Evolutionary conservation across 352 stramenopile species (phyloP), one percentile per base, ranked within the genome.

Genomic region (Blastocystis sp.): DNA sequence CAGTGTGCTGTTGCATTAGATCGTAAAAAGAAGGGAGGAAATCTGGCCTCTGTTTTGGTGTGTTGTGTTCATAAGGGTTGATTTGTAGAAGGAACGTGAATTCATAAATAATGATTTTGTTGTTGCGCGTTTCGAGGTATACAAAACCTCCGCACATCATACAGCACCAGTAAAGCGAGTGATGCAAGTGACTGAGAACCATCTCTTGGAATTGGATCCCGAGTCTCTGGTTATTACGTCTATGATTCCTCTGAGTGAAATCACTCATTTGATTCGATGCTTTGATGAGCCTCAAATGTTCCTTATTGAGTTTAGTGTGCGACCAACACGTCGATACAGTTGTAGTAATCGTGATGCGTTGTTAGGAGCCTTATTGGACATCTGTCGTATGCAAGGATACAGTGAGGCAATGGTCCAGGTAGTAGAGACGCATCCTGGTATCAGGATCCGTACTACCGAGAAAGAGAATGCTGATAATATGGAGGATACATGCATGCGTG

Each of bases 141-240:
- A 87, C 65, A 87, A 87, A 29, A 63, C 54, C 9, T 61, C 77
- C 1, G 43, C 77, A 19, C 77, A 29, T 42, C 77, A 87, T 29
- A 87, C 56, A 39, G 77, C 77, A 54, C 77, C 77, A 5, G 77
- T 87, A 27, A 87, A 87, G 65, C 77, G 77, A n/a, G 77, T 87
- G 2, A 87, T 87, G 77, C 77, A 87, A 54, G 27, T 87, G 19
- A 87, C 77, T 19, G 77, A 87, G 59, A 87, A 87, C 59, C 2
- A 66, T 14, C 37, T 87, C 39, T 29, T 87, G 59, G 77, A 87
- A 54, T 35, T 74, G 65, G 77, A 87, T 42, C 77, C 77, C 11
- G 77, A 87, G 59, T 78, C 77, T 32, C 51, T 78, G 6, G 65
- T 87, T 19, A 78, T 78, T 54, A 87, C 65, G 5, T 87, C 77